These are phyloP conservation scores for Melaleuca alternifolia DNA, from an alignment of 345 rosid genomes.

Conservation along the genomic window DNA sequence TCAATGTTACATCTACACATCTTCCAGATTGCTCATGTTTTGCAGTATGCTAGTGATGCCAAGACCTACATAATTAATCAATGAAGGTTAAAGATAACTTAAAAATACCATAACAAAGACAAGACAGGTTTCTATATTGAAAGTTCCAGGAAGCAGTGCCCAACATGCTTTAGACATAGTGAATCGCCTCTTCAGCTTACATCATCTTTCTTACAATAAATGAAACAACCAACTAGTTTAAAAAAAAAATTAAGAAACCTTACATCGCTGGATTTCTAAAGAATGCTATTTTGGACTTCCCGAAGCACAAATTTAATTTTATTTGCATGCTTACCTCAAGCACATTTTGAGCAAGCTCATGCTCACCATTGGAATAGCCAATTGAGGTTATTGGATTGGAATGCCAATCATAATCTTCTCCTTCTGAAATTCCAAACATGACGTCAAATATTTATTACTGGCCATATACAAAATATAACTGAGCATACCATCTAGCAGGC, in stretches of 20 bases:
- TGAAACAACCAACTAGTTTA: not conserved
- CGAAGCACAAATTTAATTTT: not conserved
- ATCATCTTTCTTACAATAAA: not conserved
- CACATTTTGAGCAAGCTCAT: slow-evolving; percentile 51
- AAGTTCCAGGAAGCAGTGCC: not conserved
- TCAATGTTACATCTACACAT: not conserved
- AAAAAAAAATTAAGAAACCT: not conserved
- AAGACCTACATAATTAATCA: not conserved
- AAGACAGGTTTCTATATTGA: not conserved
- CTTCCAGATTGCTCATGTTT: not conserved
- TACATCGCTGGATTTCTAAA: not conserved
- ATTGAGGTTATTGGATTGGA: slow-evolving; percentile 45
- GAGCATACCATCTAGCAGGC: not conserved
- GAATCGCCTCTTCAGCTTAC: not conserved
- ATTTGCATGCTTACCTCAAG: slow-evolving; percentile 42
- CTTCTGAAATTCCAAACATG: slow-evolving; percentile 11
- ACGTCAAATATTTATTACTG: not conserved
- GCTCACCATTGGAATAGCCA: slow-evolving; percentile 78
- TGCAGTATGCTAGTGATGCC: not conserved
- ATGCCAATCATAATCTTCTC: slow-evolving; percentile 45
- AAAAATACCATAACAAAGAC: not conserved
- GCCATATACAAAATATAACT: not conserved
- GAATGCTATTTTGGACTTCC: too few relatives aligned
- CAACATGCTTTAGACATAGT: not conserved
- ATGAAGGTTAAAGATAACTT: not conserved